Evolutionary conservation across 2,329 filamentous ascomycete genomes (phyloP).

Genomic region (Rhynchosporium secalis): DNA sequence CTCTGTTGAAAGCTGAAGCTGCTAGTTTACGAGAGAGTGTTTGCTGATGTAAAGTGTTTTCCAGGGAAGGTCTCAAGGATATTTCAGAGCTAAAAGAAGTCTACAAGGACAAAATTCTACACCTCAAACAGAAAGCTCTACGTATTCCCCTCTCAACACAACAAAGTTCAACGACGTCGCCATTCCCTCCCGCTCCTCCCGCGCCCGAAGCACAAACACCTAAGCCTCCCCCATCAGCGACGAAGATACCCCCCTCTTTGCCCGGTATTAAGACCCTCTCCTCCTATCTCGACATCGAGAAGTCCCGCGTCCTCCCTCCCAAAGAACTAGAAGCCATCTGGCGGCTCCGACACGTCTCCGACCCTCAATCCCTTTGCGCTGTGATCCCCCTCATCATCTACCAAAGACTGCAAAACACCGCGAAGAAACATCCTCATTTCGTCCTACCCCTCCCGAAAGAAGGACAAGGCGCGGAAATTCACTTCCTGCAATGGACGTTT

Average conservation of each 20-base stretch:
- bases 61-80: conserved; percentile 61
- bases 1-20: neutral
- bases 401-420: conserved; percentile 66
- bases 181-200: conserved; percentile 41
- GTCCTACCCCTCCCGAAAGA: conserved; percentile 80
- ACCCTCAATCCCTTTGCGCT: conserved; percentile 78
- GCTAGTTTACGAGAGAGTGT: no score
- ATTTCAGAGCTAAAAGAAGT: conserved; percentile 76
- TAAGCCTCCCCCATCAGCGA: neutral
- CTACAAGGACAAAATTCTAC: conserved; percentile 80
- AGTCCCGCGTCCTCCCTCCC: conserved; percentile 68
- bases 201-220: conserved; percentile 22
- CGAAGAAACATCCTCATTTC: conserved; percentile 79
- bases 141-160: conserved; percentile 44
- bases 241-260: conserved; percentile 38
- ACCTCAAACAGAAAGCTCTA: conserved; percentile 66
- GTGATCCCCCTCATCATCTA: conserved; percentile 75
- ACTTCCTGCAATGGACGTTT: conserved; percentile 96
- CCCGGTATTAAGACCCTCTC: conserved; percentile 56
- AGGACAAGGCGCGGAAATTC: conserved; percentile 77
- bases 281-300: conserved; percentile 76
- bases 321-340: conserved; percentile 87
- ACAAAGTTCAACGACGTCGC: conserved; percentile 39
- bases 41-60: conserved; percentile 11
- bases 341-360: conserved; percentile 80